Base-by-base conservation (phyloP, 2,329 filamentous ascomycete genomes). In the Diplodia corticola region DNA sequence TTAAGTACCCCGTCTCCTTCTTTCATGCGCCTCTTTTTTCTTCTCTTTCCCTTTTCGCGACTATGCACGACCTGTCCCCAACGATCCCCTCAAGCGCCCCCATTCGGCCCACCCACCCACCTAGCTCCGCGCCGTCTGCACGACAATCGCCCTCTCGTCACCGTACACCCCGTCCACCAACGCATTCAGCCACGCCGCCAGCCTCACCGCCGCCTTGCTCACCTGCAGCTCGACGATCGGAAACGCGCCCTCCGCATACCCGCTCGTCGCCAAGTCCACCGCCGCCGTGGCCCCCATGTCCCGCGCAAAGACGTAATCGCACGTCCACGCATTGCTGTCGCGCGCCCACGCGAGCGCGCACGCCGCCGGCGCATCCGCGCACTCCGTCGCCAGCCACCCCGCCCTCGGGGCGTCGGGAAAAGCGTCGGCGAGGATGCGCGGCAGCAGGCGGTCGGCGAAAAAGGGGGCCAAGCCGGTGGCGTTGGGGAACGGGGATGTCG, bases 191-290 rank as follows among this genome's bases (percentile, higher is more conserved):
- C 77, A 80, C 5, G 75, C 77, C 4, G 70, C 78, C 40, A 80
- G 55, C 57, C 78, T 73, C 57, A 79, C 69, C 5, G 76, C 77
- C 7, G 78, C 77, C 67, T 80, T 80, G 65, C 76, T 78, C 35
- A 80, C 75, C 67, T 80, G 78, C 44, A 80, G 30, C 68, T 80
- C 78, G 5, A 79, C 74, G 26, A 80, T 77, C 0, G 77, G 77
- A 44, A 75, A 75, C n/a, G 73, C 78, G 5, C 75, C 75, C 22
- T 69, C 64, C 5, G 78, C 77, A 66, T 80, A 80, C 4, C 77
- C 78, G 60, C 74, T 72, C 5, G 70, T 75, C 0, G 73, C 72
- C 15, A 79, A 70, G 69, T 79, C 76, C 5, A 3, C 15, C 1
- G 40, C 20, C n/a, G 40, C n/a, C 1, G 71, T 75, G 13, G 70